Evolutionary conservation across 495 filamentous ascomycete genomes (phyloP).

Genomic region (Hypoxylon fuscum): DNA sequence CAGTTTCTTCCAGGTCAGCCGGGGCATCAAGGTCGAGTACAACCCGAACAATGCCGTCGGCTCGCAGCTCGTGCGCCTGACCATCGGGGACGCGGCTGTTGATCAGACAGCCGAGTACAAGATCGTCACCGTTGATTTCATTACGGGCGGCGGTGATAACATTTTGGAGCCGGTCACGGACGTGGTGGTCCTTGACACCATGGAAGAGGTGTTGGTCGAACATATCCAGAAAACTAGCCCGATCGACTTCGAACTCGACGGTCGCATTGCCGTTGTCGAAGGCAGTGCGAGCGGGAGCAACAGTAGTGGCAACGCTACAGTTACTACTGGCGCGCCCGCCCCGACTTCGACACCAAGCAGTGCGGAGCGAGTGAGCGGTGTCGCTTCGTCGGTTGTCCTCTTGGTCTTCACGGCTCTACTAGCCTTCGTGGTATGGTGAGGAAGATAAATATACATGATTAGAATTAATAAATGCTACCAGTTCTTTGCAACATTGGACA

Average conservation of each 20-base stretch:
- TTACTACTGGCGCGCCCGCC: background rate
- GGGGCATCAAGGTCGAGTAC: conserved; percentile 57
- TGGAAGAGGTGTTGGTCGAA: conserved; percentile 60
- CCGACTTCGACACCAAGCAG: conserved; percentile 1
- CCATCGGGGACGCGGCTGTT: conserved; percentile 50
- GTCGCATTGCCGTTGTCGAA: conserved; percentile 53
- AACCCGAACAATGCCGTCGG: conserved; percentile 48
- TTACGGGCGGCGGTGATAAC: conserved; percentile 65
- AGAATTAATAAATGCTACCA: too few relatives aligned
- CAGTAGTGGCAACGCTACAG: background rate
- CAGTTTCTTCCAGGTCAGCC: conserved; percentile 62
- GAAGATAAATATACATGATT: background rate
- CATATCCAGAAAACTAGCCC: conserved; percentile 58
- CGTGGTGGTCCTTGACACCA: conserved; percentile 55
- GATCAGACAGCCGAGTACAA: conserved; percentile 53
- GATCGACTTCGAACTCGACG: conserved; percentile 58
- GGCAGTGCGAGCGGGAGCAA: conserved; percentile 12
- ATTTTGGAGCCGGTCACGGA: conserved; percentile 51
- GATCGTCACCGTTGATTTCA: conserved; percentile 64
- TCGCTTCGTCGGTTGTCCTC: conserved; percentile 4
- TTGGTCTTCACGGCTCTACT: conserved; percentile 5
- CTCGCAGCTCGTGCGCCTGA: conserved; percentile 52
- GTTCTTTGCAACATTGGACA: too few relatives aligned
- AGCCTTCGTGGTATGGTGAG: background rate
- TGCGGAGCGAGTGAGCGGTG: background rate